These are phyloP conservation scores for Xylaria digitata DNA, from an alignment of 2,329 filamentous ascomycete genomes.

Conservation along the genomic window DNA sequence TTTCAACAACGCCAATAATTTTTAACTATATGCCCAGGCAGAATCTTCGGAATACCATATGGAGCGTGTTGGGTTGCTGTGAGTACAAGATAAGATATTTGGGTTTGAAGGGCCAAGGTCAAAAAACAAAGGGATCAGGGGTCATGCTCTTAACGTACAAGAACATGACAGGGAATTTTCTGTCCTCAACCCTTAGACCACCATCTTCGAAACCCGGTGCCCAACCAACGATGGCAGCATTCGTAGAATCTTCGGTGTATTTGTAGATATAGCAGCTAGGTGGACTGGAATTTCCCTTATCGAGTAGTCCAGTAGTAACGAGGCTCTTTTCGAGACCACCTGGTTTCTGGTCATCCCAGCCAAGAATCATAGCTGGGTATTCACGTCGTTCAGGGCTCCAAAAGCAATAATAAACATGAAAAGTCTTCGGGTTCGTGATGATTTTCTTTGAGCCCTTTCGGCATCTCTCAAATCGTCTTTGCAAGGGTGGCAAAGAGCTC, in stretches of 20 bases:
- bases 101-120: background rate
- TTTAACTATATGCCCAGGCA: background rate
- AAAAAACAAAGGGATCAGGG: background rate
- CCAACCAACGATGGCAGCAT: constrained; percentile 51
- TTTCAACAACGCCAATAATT: background rate
- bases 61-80: too few species aligned
- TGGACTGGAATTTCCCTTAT: constrained; percentile 34
- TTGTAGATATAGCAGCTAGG: constrained; percentile 53
- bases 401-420: constrained; percentile 51
- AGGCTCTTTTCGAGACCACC: constrained; percentile 49
- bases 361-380: constrained; percentile 54
- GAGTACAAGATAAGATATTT: background rate
- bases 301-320: constrained; percentile 48
- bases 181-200: constrained; percentile 48
- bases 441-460: background rate
- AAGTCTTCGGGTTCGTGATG: constrained; percentile 45
- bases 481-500: background rate
- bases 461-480: background rate
- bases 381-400: constrained; percentile 46
- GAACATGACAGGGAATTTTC: constrained; percentile 56
- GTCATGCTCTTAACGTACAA: constrained; percentile 40
- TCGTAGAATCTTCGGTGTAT: background rate
- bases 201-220: constrained; percentile 52
- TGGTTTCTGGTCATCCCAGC: constrained; percentile 49
- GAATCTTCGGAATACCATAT: background rate